phyloP scores from a whole-genome alignment of 2,329 filamentous ascomycete species.

The Phaeosphaeriaceae sp. region DNA sequence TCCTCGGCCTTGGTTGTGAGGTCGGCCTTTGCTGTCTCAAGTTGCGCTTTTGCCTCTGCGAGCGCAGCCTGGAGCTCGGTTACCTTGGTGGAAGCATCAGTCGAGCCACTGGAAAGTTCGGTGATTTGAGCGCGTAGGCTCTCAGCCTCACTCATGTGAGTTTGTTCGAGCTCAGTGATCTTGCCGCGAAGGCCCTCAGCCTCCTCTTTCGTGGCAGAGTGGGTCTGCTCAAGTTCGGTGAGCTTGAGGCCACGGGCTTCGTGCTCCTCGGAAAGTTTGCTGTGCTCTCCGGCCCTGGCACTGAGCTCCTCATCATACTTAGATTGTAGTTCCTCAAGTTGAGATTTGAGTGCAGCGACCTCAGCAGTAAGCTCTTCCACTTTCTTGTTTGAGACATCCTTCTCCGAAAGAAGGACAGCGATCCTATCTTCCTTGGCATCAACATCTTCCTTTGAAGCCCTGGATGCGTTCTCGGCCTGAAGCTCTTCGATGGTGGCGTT shows the following conservation, averaged over 20 bases:
- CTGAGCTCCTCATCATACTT: conserved; percentile 23
- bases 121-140: conserved; percentile 31
- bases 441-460: conserved; percentile 33
- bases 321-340: conserved; percentile 29
- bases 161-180: conserved; percentile 24
- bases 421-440: conserved; percentile 35
- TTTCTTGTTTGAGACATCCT: conserved; percentile 28
- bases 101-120: conserved; percentile 26
- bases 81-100: conserved; percentile 19
- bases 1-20: conserved; percentile 28
- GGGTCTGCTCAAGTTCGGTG: conserved; percentile 24
- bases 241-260: conserved; percentile 24
- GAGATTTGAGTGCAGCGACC: conserved; percentile 29
- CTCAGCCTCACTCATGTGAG: conserved; percentile 21
- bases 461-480: conserved; percentile 16
- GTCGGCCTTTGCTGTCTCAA: conserved; percentile 27
- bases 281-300: conserved; percentile 24
- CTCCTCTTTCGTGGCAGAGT: conserved; percentile 28
- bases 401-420: conserved; percentile 31
- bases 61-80: conserved; percentile 15
- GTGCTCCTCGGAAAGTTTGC: conserved; percentile 27
- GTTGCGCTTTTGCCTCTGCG: conserved; percentile 16
- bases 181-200: conserved; percentile 14
- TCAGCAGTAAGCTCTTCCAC: conserved; percentile 30
- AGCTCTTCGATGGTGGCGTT: conserved; percentile 29